These are phyloP conservation scores for Speleostelium caveatum DNA, from an alignment of 78 protist genomes.

Conservation along the genomic window DNA sequence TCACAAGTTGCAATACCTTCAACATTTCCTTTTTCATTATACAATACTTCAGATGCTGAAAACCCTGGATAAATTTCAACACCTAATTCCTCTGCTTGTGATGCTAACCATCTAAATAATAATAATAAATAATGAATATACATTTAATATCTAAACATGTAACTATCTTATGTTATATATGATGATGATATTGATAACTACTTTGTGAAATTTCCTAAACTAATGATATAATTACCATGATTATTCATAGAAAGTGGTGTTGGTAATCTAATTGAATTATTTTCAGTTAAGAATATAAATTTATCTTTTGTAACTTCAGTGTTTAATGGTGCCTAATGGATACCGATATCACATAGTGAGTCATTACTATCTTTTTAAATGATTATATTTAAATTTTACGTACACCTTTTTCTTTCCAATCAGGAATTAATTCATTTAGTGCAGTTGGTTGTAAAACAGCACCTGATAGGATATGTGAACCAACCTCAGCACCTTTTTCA, in stretches of 20 bases:
- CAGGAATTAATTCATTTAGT: constrained; percentile 95
- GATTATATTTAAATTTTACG: no score
- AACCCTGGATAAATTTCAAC: constrained; percentile 96
- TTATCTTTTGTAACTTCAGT: constrained; percentile 90
- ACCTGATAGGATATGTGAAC: constrained; percentile 96
- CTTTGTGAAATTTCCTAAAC: constrained; percentile 83
- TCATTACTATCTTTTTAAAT: no score
- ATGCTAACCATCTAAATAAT: constrained; percentile 95
- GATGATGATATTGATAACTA: no score
- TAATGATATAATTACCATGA: constrained; percentile 96
- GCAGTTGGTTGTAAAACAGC: constrained; percentile 96
- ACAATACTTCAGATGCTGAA: constrained; percentile 90
- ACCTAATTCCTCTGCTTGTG: constrained; percentile 96
- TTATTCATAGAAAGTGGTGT: constrained; percentile 89
- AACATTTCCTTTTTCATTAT: constrained; percentile 85
- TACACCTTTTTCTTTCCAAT: constrained; percentile 93
- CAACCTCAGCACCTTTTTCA: constrained; percentile 96
- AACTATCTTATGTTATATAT: no score
- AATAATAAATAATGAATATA: no score
- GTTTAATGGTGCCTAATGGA: constrained; percentile 87
- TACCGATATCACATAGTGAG: background rate
- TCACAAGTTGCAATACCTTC: constrained; percentile 93
- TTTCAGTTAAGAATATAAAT: constrained; percentile 78
- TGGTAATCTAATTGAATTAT: constrained; percentile 44
- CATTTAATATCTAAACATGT: no score